Conservation (phyloP, 306 rosid genomes). For the Benincasa hispida region DNA sequence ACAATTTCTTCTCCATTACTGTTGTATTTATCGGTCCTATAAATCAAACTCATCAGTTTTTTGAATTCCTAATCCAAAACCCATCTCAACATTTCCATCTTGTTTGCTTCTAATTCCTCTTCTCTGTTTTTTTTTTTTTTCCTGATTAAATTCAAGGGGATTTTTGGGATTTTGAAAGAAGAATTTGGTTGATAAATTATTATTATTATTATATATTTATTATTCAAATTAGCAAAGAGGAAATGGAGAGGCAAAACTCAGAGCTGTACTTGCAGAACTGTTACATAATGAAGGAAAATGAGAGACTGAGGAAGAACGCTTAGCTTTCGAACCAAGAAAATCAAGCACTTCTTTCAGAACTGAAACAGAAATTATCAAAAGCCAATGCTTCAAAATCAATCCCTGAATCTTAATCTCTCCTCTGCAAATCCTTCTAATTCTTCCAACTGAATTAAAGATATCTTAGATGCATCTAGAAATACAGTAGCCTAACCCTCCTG, state of each 20-base stretch:
- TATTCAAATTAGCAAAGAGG: not conserved
- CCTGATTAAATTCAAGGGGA: not conserved
- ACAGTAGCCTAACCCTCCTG: no score
- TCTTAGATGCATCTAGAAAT: no score
- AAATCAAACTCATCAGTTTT: not conserved
- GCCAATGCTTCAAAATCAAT: constrained; percentile 27
- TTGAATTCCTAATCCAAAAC: no score
- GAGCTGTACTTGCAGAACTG: constrained; percentile 89
- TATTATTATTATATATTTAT: not conserved
- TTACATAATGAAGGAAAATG: constrained; percentile 93
- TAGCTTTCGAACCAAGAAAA: constrained; percentile 91
- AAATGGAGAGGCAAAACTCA: constrained; percentile 91
- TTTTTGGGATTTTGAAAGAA: no score
- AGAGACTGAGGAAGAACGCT: constrained; percentile 91
- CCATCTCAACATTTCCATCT: not conserved
- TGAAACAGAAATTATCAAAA: constrained; percentile 71
- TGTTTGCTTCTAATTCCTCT: not conserved
- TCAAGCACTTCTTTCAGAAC: constrained; percentile 76
- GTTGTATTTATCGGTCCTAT: not conserved
- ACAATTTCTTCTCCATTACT: not conserved
- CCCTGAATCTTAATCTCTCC: constrained; percentile 59
- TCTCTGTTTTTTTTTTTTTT: not conserved
- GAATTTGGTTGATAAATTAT: not conserved
- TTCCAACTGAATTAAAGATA: constrained; percentile 40
- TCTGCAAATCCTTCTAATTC: constrained; percentile 58